A percentile compares a stretch with the other conserved stretches of the same genome.
Conservation (phyloP, 1,284 basidiomycete species). For the Irpex rosettiformis region DNA sequence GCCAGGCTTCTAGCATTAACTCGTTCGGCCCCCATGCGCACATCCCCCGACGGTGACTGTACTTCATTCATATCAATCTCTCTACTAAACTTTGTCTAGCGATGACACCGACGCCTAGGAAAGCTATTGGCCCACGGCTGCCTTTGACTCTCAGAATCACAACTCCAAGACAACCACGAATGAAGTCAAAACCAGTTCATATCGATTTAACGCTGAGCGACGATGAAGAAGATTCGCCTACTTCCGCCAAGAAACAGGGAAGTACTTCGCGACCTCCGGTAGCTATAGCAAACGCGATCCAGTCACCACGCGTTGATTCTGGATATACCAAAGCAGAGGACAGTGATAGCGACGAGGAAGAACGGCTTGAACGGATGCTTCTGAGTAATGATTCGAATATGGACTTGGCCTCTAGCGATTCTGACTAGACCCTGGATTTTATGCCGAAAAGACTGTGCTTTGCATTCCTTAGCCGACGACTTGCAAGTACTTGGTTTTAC, state of each 20-base stretch:
- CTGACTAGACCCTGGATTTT: background rate
- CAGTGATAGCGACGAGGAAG: background rate
- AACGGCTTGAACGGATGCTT: conserved; percentile 1
- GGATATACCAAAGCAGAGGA: background rate
- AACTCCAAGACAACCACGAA: background rate
- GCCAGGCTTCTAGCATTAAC: background rate
- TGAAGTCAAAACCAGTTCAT: background rate
- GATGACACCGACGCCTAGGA: background rate
- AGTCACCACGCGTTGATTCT: background rate
- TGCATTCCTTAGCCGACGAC: too few species aligned
- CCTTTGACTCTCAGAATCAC: background rate
- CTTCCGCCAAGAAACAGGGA: background rate
- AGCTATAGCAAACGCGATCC: background rate
- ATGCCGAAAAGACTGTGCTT: too few species aligned
- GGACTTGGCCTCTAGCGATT: background rate
- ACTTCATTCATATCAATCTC: background rate
- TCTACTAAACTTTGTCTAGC: background rate
- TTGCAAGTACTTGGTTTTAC: too few species aligned
- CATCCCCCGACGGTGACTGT: background rate
- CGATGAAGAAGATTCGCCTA: background rate
- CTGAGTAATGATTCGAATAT: background rate
- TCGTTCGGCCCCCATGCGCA: background rate
- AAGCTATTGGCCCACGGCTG: background rate
- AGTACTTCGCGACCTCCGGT: background rate
- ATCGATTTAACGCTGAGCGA: conserved; percentile 12